Conservation (phyloP, 2,329 filamentous ascomycete species). For the Cercospora citrullina region DNA sequence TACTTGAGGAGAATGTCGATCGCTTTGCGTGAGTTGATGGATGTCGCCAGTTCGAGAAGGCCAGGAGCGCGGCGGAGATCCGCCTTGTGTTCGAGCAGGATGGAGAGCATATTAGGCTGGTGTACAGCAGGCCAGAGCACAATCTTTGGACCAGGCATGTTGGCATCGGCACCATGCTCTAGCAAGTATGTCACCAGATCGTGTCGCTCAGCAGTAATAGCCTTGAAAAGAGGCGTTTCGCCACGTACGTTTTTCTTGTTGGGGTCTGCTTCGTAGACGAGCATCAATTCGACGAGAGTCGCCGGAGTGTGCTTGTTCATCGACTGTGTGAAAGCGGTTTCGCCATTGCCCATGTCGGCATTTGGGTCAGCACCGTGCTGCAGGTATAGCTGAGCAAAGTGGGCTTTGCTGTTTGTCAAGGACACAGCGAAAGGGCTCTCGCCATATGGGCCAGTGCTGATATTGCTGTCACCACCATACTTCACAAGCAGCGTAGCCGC, state of each 20-base stretch:
- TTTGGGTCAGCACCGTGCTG: conserved; percentile 61
- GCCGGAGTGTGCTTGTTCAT: conserved; percentile 61
- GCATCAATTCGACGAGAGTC: conserved; percentile 58
- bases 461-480: conserved; percentile 63
- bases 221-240: conserved; percentile 63
- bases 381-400: conserved; percentile 60
- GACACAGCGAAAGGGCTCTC: conserved; percentile 59
- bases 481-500: conserved; percentile 62
- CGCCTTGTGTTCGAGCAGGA: conserved; percentile 56
- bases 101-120: conserved; percentile 58
- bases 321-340: conserved; percentile 60
- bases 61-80: conserved; percentile 62
- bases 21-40: conserved; percentile 61
- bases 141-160: conserved; percentile 56
- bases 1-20: conserved; percentile 62
- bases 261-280: conserved; percentile 60
- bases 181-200: conserved; percentile 58
- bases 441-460: conserved; percentile 51
- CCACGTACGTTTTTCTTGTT: conserved; percentile 63
- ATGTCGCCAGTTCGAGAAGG: conserved; percentile 66
- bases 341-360: conserved; percentile 55
- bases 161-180: conserved; percentile 64
- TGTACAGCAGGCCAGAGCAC: conserved; percentile 67
- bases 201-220: conserved; percentile 57
- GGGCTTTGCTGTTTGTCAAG: conserved; percentile 54